Base-by-base conservation (phyloP, 1,139 yeast genomes). In the Scheffersomyces lignicola region DNA sequence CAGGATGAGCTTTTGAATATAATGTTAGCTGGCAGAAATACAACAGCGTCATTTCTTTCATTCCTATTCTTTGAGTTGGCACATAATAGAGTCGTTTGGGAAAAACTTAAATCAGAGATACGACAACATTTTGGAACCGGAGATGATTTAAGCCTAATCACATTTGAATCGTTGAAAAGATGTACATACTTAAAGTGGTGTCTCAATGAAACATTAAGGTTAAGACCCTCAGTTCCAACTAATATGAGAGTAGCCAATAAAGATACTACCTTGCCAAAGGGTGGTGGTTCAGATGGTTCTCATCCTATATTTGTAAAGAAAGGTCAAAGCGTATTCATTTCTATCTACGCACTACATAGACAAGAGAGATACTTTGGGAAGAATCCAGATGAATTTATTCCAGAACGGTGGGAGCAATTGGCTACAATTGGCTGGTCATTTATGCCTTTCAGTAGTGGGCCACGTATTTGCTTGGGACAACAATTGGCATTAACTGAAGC, bases 151-250 rank as follows among this genome's bases (percentile, higher is more conserved):
- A n/a, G n/a, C n/a, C n/a, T n/a, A n/a, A 62, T 70, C 31, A 60
- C 76, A 5, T 76, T 74, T 45, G 80, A 73, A 43, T 52, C 69
- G 3, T 61, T 77, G 41, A 42, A 73, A 51, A 60, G 62, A 38
- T 69, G 74, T 48, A 62, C 59, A 31, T 73, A 72, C 45, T 60
- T 74, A 40, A 61, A 62, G 58, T 69, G 23, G 32, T 68, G 72
- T 29, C 49, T 77, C 31, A 73, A 72, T 47, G 83, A 77, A 51
- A 58, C 63, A 2, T 62, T 77, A 40, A 60, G 83, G 41, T 48
- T 76, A 45, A 73, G 73, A 45, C 83, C 83, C 7, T 61, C 73
- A 6, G 81, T 77, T 12, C 81, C 82, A 10, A 47, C 58, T 31
- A 76, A 76, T 45, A 62, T 62, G 45, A 63, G 81, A 36, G 53